Evolutionary conservation across 192 early-diverging fungal genomes (phyloP).

Genomic region (Chytriomyces sp.): DNA sequence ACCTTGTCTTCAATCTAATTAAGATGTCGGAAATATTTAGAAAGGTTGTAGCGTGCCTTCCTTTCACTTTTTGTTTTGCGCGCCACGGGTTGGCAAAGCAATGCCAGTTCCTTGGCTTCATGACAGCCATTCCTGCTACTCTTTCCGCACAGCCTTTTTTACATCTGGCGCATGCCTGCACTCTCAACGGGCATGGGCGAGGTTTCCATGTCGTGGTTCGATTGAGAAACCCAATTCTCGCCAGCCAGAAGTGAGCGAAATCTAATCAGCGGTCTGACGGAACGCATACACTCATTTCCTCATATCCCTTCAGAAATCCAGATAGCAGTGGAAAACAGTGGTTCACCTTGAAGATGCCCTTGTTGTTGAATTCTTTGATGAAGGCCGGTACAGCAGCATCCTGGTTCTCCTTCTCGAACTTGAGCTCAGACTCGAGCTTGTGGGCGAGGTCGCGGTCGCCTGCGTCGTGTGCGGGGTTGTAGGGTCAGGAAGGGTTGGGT

Average conservation of each 20-base stretch:
- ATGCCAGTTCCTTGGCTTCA: not conserved
- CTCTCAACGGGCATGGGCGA: too few relatives aligned
- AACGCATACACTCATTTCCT: too few relatives aligned
- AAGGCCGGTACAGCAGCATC: slow-evolving; percentile 67
- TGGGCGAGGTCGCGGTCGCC: slow-evolving; percentile 72
- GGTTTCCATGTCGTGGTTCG: too few relatives aligned
- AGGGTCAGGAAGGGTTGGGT: too few relatives aligned
- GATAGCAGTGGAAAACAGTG: too few relatives aligned
- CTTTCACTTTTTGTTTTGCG: not conserved
- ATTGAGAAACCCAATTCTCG: too few relatives aligned
- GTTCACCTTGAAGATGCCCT: slow-evolving; percentile 54
- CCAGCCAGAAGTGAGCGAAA: too few relatives aligned
- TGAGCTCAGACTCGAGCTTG: slow-evolving; percentile 73
- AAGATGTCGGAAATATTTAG: not conserved
- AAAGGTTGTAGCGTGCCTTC: not conserved
- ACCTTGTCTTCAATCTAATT: slow-evolving; percentile 75
- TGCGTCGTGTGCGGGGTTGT: slow-evolving; percentile 11
- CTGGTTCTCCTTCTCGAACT: slow-evolving; percentile 68
- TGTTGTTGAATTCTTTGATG: slow-evolving; percentile 69
- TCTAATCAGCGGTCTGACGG: too few relatives aligned
- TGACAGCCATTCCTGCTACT: not conserved
- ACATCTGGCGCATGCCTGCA: too few relatives aligned
- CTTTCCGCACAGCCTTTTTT: too few relatives aligned
- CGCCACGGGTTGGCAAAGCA: not conserved
- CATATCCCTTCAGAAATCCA: too few relatives aligned